Conservation (phyloP, 192 early-diverging fungal genomes). For the Lobosporangium transversale region DNA sequence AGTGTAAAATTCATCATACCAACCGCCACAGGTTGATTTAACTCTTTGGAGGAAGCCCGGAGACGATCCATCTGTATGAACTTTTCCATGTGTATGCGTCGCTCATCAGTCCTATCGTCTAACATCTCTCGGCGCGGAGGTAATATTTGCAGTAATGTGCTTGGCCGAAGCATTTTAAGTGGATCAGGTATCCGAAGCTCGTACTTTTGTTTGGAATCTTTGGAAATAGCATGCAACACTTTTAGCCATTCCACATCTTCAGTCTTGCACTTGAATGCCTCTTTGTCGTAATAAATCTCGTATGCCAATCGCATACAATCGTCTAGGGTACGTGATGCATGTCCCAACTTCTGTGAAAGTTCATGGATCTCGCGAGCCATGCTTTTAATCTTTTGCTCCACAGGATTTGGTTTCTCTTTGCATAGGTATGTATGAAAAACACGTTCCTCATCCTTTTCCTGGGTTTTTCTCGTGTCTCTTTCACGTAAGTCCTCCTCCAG, state of each 20-base stretch:
- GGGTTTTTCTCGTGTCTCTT: background rate
- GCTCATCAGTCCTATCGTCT: background rate
- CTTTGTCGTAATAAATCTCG: constrained; percentile 8
- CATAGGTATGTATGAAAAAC: no score
- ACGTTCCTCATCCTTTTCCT: background rate
- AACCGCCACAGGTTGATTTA: constrained; percentile 1
- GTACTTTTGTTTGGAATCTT: background rate
- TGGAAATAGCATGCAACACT: background rate
- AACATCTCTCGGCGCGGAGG: background rate
- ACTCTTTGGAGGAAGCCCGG: background rate
- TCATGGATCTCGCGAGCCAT: background rate
- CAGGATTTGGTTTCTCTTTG: no score
- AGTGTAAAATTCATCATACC: background rate
- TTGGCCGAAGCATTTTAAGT: constrained; percentile 2
- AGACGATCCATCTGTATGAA: constrained; percentile 1
- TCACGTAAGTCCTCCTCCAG: background rate
- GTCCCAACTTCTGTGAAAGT: background rate
- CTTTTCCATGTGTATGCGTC: background rate
- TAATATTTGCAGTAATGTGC: background rate
- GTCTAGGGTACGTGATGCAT: background rate
- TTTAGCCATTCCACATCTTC: background rate
- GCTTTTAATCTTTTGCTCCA: no score
- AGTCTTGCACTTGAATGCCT: background rate
- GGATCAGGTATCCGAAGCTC: background rate
- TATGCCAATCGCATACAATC: constrained; percentile 6